Percentiles rank a stretch among this genome's conserved stretches.
phyloP scores from a whole-genome alignment of 169 alveolate species.

The Plasmodium malariae region DNA sequence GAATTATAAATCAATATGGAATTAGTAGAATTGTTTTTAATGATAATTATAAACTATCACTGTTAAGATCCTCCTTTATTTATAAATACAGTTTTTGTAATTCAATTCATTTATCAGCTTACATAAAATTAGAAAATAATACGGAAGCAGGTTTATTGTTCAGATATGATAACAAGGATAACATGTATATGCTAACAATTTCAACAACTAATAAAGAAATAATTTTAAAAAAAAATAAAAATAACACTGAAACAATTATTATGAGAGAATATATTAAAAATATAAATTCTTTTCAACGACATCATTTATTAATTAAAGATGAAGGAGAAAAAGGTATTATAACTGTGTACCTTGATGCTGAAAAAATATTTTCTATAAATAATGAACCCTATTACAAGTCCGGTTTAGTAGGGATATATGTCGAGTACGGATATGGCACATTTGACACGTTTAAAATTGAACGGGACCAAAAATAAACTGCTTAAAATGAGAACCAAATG shows the following conservation, averaged over 20 bases:
- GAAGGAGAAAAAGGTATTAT: constrained; percentile 50
- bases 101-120: constrained; percentile 23
- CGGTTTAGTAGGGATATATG: constrained; percentile 28
- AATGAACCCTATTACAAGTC: constrained; percentile 45
- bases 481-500: background rate
- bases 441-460: constrained; percentile 57
- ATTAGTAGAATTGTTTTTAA: constrained; percentile 25
- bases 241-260: constrained; percentile 29
- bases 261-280: constrained; percentile 22
- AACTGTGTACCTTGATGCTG: constrained; percentile 17
- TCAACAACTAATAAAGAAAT: constrained; percentile 37
- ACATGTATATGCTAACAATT: constrained; percentile 55
- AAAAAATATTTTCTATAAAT: constrained; percentile 24
- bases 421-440: constrained; percentile 44
- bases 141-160: constrained; percentile 63
- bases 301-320: constrained; percentile 47
- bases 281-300: constrained; percentile 63
- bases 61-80: constrained; percentile 14
- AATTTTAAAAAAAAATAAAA: constrained; percentile 34
- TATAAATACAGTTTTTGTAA: constrained; percentile 49
- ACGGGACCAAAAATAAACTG: background rate
- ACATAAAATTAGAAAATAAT: constrained; percentile 47
- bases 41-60: constrained; percentile 7
- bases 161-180: constrained; percentile 57
- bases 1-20: constrained; percentile 38